A percentile compares a stretch with the other conserved stretches of the same genome.
Evolutionary conservation across 805 yeast genomes (phyloP).

Genomic region (Wickerhamomyces chambardii): DNA sequence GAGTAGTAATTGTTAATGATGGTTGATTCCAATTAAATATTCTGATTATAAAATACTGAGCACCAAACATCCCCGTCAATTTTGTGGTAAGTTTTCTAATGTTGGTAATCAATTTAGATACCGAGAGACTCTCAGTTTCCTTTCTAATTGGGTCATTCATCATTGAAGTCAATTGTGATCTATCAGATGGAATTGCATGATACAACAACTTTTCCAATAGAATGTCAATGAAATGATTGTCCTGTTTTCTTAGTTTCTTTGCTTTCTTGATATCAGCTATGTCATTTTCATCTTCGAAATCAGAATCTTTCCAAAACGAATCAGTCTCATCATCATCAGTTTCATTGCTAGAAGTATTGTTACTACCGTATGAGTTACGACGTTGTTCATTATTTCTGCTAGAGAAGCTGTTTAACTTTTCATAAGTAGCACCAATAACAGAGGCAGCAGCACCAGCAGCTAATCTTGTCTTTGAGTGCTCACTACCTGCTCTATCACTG

Average conservation of each 20-base stretch:
- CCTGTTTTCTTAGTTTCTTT: conserved; percentile 9
- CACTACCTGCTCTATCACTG: not conserved
- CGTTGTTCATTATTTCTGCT: conserved; percentile 3
- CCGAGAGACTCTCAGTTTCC: conserved; percentile 44
- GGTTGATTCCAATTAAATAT: conserved; percentile 72
- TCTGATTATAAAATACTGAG: conserved; percentile 50
- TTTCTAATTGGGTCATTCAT: conserved; percentile 35
- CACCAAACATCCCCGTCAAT: conserved; percentile 44
- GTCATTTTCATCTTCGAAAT: conserved; percentile 13
- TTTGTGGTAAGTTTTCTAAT: conserved; percentile 45
- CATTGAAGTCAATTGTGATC: conserved; percentile 30
- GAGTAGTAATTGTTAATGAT: conserved; percentile 50
- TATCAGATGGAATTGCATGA: conserved; percentile 39
- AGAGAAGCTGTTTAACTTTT: conserved; percentile 18
- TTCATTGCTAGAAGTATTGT: conserved; percentile 3
- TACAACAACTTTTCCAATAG: conserved; percentile 43
- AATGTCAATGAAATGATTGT: conserved; percentile 47
- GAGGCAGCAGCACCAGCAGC: conserved; percentile 36
- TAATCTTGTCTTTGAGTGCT: conserved; percentile 10
- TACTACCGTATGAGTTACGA: too few relatives aligned
- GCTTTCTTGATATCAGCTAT: conserved; percentile 1
- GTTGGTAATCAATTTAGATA: conserved; percentile 46
- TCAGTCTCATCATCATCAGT: conserved; percentile 17
- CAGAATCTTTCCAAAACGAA: conserved; percentile 16
- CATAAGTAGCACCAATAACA: conserved; percentile 33